Percentiles rank a stretch among this genome's conserved stretches.
phyloP scores from a whole-genome alignment of 257 asterid genomes.

The Petunia axillaris region DNA sequence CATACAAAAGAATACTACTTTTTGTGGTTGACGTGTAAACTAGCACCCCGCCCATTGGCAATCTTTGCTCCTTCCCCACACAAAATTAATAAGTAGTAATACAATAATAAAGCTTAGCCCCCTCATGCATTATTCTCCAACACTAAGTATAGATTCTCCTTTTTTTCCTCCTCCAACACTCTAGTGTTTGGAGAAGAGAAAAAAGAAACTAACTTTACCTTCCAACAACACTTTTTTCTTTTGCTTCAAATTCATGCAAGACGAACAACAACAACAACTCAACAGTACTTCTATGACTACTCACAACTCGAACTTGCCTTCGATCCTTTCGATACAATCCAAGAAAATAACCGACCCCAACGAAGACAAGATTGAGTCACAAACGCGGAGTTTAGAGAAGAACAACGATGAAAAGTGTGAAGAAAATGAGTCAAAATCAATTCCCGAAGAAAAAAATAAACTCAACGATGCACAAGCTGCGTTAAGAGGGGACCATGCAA shows the following conservation, averaged over 20 bases:
- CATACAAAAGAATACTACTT: slow-evolving; percentile 43
- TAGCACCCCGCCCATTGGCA: slow-evolving; percentile 46
- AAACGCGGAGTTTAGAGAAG: neutral
- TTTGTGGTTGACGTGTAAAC: slow-evolving; percentile 56
- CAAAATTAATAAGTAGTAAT: neutral
- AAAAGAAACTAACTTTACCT: neutral
- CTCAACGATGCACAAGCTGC: neutral
- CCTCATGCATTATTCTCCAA: neutral
- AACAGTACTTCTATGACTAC: neutral
- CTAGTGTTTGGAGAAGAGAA: neutral
- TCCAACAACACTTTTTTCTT: neutral
- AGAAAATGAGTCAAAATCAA: neutral
- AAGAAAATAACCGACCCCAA: neutral
- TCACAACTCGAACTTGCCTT: neutral
- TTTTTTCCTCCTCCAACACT: neutral
- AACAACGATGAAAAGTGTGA: neutral
- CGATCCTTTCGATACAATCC: neutral
- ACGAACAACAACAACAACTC: neutral
- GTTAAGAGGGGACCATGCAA: neutral
- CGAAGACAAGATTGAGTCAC: neutral
- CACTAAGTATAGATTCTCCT: slow-evolving; percentile 13
- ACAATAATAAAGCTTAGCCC: slow-evolving; percentile 1
- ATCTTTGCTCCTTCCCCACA: slow-evolving; percentile 19
- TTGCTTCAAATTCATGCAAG: slow-evolving; percentile 15
- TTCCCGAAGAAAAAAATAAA: neutral